Percentiles rank a stretch among this genome's conserved stretches.
phyloP scores from a whole-genome alignment of 305 asterid species.

The Fraxinus paxiana region DNA sequence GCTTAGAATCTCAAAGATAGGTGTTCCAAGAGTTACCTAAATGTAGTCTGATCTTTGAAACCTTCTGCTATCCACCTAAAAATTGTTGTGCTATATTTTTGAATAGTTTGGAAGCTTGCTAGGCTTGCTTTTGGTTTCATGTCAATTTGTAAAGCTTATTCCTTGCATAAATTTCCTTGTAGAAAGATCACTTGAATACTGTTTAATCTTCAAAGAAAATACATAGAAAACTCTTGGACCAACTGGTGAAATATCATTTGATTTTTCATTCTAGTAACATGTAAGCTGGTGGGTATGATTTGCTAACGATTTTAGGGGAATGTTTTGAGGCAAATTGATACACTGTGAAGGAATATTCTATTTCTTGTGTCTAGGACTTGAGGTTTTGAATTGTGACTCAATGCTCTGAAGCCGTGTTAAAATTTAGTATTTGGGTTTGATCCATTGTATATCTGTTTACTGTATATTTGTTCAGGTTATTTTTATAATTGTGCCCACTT shows the following conservation, averaged over 20 bases:
- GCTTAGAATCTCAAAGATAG: neutral
- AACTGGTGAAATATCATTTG: neutral
- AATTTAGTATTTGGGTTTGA: neutral
- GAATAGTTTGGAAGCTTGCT: neutral
- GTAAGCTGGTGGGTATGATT: neutral
- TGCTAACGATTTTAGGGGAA: neutral
- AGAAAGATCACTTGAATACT: neutral
- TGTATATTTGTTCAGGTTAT: neutral
- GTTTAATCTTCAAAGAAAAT: neutral
- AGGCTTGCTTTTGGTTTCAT: neutral
- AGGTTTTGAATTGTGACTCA: neutral
- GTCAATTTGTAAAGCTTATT: neutral
- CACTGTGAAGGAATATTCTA: neutral
- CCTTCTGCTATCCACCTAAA: neutral
- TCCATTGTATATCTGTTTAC: neutral
- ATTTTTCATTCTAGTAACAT: neutral
- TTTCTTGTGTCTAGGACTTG: neutral
- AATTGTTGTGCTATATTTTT: neutral
- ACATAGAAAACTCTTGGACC: neutral
- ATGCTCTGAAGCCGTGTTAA: neutral
- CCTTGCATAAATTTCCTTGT: neutral
- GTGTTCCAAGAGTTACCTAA: neutral
- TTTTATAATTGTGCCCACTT: neutral
- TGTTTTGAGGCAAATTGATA: neutral
- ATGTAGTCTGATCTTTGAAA: neutral